Evolutionary conservation across 257 asterid genomes (phyloP).

Genomic region (Gentiana straminea): DNA sequence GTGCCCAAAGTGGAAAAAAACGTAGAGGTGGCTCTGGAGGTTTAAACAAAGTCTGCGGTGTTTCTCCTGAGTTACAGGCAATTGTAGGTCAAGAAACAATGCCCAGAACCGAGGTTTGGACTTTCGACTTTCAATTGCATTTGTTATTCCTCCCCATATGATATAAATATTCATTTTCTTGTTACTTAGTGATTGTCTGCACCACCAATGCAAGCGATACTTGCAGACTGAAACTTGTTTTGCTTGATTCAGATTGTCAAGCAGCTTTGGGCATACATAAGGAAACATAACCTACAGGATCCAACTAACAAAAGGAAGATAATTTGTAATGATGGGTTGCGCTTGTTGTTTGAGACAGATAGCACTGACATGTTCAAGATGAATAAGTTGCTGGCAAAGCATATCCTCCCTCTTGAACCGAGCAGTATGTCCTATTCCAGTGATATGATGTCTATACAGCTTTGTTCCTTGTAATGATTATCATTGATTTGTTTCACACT

Average conservation of each 20-base stretch:
- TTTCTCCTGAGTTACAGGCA: slow-evolving; percentile 74
- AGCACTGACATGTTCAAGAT: slow-evolving; percentile 34
- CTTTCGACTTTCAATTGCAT: not conserved
- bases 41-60: slow-evolving; percentile 74
- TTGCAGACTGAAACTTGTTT: not conserved
- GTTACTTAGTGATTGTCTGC: not conserved
- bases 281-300: slow-evolving; percentile 33
- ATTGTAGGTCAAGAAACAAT: slow-evolving; percentile 75
- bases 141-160: not conserved
- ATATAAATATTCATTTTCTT: not conserved
- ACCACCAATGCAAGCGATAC: no score
- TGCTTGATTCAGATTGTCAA: slow-evolving; percentile 51
- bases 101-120: slow-evolving; percentile 77
- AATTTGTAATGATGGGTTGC: slow-evolving; percentile 30
- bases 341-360: slow-evolving; percentile 26
- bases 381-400: slow-evolving; percentile 32
- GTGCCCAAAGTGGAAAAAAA: slow-evolving; percentile 54
- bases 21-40: slow-evolving; percentile 93
- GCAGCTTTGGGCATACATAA: slow-evolving; percentile 42
- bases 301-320: slow-evolving; percentile 28
- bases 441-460: not conserved
- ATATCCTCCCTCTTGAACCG: slow-evolving; percentile 28
- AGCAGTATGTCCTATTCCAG: slow-evolving; percentile 28
- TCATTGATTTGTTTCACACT: slow-evolving; percentile 1
- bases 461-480: no score